These are phyloP conservation scores for Glycine tomentella DNA, from an alignment of 306 rosid genomes.

Conservation along the genomic window DNA sequence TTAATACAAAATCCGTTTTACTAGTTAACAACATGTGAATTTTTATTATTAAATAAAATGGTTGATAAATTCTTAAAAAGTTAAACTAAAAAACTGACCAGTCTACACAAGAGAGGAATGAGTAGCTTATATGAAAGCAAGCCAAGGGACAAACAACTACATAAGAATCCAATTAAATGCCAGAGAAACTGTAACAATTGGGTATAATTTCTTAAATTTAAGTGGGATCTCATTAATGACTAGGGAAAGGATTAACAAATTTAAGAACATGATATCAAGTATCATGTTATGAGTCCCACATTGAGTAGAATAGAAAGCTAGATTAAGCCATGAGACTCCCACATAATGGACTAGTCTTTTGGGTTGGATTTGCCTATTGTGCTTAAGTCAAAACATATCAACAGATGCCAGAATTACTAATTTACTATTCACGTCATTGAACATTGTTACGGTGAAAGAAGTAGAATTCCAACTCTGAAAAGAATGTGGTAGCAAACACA, in stretches of 20 bases:
- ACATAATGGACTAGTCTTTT: not conserved
- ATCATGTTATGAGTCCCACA: not conserved
- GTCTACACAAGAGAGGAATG: not conserved
- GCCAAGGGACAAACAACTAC: not conserved
- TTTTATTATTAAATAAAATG: not conserved
- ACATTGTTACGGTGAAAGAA: not conserved
- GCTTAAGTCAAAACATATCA: not conserved
- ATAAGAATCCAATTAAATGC: conserved; percentile 3
- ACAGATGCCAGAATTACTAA: not conserved
- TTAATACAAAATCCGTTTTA: not conserved
- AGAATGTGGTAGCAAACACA: conserved; percentile 23
- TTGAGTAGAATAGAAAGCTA: not conserved
- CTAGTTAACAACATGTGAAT: not conserved
- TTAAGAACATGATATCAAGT: not conserved
- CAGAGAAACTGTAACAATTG: conserved; percentile 1
- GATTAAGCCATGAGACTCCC: not conserved
- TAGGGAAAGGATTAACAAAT: conserved; percentile 2
- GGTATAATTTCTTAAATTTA: not conserved
- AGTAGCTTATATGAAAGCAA: not conserved
- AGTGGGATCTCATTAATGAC: not conserved
- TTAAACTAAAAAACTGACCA: conserved; percentile 8
- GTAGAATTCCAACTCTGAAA: not conserved
- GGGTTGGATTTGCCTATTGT: not conserved
- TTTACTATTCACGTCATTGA: not conserved
- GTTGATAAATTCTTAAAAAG: conserved; percentile 1